A percentile compares a stretch with the other conserved stretches of the same genome.
phyloP scores from a whole-genome alignment of 495 filamentous ascomycete species.

The Hypoxylon rickii region DNA sequence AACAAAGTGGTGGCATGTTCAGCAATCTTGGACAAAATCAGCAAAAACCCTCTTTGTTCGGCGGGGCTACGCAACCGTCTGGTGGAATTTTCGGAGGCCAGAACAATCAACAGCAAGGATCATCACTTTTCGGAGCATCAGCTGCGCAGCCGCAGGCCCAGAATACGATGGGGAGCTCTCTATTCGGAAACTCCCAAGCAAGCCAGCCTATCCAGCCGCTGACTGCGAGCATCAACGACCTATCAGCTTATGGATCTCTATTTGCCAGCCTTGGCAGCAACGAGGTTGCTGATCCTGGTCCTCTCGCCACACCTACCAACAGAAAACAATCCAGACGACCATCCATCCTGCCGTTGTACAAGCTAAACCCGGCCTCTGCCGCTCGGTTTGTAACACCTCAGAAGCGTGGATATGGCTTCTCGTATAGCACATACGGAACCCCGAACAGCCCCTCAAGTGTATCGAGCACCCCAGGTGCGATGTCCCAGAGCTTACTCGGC shows the following conservation, averaged over 20 bases:
- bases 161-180: constrained; percentile 48
- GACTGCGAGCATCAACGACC: constrained; percentile 74
- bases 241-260: constrained; percentile 82
- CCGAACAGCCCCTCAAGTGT: constrained; percentile 71
- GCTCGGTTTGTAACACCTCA: constrained; percentile 81
- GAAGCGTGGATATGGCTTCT: constrained; percentile 82
- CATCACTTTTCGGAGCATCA: constrained; percentile 46
- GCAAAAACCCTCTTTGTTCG: constrained; percentile 52
- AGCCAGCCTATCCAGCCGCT: constrained; percentile 61
- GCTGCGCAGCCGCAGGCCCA: constrained; percentile 54
- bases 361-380: constrained; percentile 79
- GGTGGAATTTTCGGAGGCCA: constrained; percentile 69
- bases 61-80: constrained; percentile 37
- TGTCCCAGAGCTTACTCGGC: constrained; percentile 68
- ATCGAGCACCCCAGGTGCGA: constrained; percentile 67
- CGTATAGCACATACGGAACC: constrained; percentile 85
- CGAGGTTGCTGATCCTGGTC: constrained; percentile 70
- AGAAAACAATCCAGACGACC: constrained; percentile 70
- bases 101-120: constrained; percentile 47
- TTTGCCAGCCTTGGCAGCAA: constrained; percentile 71
- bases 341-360: constrained; percentile 82
- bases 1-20: constrained; percentile 47
- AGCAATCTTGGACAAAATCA: constrained; percentile 44
- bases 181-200: constrained; percentile 47
- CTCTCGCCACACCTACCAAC: constrained; percentile 84